Base-by-base conservation (phyloP, 768 basidiomycete species). In the Suillus brevipes region DNA sequence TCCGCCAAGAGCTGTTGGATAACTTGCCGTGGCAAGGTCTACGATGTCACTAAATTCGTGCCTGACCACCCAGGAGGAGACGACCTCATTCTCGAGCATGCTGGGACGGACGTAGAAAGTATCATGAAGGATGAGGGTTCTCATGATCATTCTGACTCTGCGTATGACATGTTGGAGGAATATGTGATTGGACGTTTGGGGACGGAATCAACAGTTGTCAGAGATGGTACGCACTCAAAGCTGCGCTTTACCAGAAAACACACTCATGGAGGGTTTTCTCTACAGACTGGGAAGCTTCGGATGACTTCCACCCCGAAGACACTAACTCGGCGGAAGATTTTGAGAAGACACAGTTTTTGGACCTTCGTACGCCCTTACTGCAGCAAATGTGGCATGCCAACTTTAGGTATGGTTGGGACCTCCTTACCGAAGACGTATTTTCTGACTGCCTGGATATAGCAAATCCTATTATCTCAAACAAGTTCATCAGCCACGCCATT, bases 381-480 rank as follows among this genome's bases (percentile, higher is more conserved):
- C 78, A 81, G 75, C 97, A 99, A 78, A 86, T 99, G 66, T 95
- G 91, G 92, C 79, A 87, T 67, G 86, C 87, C 18, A 91, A 95
- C 76, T 97, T 92, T 73, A 91, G 88, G 90, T 88, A 65, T 31
- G 34, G 83, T 77, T 42, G n/a, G 59, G 23, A 65, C 6, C 2
- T 23, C 18, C 2, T 18, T 8, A n/a, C 42, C 28, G 6, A 61
- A 25, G 23, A 50, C 4, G 20, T 37, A 25, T 49, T 47, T 64
- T 49, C 66, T 64, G 14, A 68, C 28, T 43, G 34, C 36, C 52
- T 63, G 56, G 72, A 9, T 25, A 52, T 65, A 93, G 92, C 74
- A 99, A 99, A 82, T 87, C 91, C 4, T 99, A 95, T 77, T 99
- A 99, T 74, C 82, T 99, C 59, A 86, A 94, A 71, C 97, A 99